Percentiles rank a stretch among this genome's conserved stretches.
Conservation (phyloP, 306 rosid species). For the Fragaria nilgerrensis region DNA sequence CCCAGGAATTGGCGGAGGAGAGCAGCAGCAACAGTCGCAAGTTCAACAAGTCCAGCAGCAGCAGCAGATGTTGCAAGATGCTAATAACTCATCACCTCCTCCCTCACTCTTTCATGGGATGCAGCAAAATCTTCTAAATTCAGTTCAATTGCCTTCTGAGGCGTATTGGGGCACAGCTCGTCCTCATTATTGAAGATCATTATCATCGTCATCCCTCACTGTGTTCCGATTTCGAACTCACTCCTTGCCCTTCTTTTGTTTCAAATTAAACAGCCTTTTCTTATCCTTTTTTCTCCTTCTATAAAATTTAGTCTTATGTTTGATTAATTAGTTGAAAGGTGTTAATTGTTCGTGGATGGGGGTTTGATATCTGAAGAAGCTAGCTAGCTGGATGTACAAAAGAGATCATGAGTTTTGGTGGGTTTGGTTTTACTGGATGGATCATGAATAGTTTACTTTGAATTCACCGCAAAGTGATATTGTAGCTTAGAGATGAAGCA, state of each 20-base stretch:
- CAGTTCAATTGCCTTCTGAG: conserved; percentile 78
- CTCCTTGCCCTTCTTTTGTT: background rate
- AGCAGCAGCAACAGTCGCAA: conserved; percentile 13
- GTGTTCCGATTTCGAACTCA: background rate
- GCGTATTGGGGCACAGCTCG: conserved; percentile 75
- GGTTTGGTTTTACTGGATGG: conserved; percentile 23
- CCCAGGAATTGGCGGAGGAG: conserved; percentile 43
- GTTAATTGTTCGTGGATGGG: conserved; percentile 26
- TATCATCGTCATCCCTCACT: background rate
- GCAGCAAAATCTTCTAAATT: conserved; percentile 78
- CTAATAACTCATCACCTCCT: conserved; percentile 27
- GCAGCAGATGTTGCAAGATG: conserved; percentile 53
- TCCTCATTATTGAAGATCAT: conserved; percentile 54
- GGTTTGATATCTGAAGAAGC: conserved; percentile 45
- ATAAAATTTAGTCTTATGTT: conserved; percentile 37
- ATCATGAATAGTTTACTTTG: conserved; percentile 10
- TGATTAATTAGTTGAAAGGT: conserved; percentile 35
- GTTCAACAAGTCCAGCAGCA: conserved; percentile 27
- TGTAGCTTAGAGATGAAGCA: conserved; percentile 59
- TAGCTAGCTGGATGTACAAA: conserved; percentile 44
- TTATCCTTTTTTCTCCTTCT: conserved; percentile 34
- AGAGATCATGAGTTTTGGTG: conserved; percentile 31
- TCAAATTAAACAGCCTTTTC: background rate
- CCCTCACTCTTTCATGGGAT: conserved; percentile 61
- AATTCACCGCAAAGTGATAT: conserved; percentile 19